Conservation (phyloP, 2,329 filamentous ascomycete genomes). For the Sporothrix globosa region DNA sequence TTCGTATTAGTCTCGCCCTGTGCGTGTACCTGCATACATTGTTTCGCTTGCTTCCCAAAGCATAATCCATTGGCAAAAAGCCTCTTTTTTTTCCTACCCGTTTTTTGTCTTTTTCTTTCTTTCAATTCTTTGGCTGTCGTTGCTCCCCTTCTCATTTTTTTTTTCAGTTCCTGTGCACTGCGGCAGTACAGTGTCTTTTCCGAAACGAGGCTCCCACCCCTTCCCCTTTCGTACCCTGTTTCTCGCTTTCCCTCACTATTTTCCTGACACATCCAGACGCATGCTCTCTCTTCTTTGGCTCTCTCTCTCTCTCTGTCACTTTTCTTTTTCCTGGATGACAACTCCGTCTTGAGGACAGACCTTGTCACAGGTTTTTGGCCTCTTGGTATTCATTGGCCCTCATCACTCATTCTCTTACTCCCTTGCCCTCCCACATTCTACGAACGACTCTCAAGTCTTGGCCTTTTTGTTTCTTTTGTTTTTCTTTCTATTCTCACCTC, state of each 20-base stretch:
- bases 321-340: background rate
- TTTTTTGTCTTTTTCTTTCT: background rate
- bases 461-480: constrained; percentile 15
- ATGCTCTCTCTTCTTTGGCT: background rate
- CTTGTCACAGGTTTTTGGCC: background rate
- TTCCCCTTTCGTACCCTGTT: background rate
- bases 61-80: constrained; percentile 15
- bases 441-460: background rate
- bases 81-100: background rate
- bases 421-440: no score
- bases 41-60: background rate
- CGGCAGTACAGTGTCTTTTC: constrained; percentile 6
- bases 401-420: background rate
- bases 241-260: background rate
- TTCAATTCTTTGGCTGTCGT: background rate
- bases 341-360: background rate
- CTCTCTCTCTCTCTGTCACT: background rate
- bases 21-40: background rate
- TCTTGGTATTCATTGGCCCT: constrained; percentile 1
- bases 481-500: constrained; percentile 13
- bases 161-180: background rate
- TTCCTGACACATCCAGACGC: background rate
- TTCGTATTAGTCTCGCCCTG: background rate
- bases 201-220: constrained; percentile 4
- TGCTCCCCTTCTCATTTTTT: background rate